A percentile compares a stretch with the other conserved stretches of the same genome.
These are phyloP conservation scores for Dothidotthia symphoricarpi DNA, from an alignment of 2,329 filamentous ascomycete genomes.

Conservation along the genomic window DNA sequence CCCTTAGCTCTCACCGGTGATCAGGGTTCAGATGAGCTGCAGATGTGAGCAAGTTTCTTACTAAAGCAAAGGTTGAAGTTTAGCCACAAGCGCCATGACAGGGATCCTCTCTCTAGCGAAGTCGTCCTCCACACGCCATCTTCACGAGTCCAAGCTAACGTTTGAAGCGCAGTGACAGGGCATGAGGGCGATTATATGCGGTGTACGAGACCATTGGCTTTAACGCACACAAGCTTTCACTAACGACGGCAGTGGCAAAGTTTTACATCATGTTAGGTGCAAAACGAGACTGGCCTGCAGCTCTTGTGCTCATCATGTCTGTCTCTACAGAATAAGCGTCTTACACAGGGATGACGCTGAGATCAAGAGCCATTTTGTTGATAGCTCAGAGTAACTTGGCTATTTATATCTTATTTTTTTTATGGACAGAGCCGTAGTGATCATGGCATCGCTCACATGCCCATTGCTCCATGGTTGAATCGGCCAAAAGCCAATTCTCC, in stretches of 20 bases:
- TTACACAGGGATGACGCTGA: background rate
- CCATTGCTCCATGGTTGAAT: slow-evolving; percentile 48
- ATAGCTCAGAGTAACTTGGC: too few species aligned
- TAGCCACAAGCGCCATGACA: slow-evolving; percentile 19
- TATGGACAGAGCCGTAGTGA: background rate
- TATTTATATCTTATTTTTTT: too few species aligned
- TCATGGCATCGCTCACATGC: slow-evolving; percentile 19
- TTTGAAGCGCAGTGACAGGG: too few species aligned
- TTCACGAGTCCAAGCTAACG: too few species aligned
- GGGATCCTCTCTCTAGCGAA: slow-evolving; percentile 17
- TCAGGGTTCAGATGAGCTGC: slow-evolving; percentile 14
- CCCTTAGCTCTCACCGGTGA: slow-evolving; percentile 11
- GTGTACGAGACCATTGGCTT: too few species aligned
- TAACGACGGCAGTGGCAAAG: background rate
- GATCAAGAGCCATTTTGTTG: too few species aligned
- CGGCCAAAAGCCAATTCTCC: slow-evolving; percentile 80
- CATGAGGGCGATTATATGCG: too few species aligned
- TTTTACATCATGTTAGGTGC: background rate
- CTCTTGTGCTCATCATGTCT: too few species aligned
- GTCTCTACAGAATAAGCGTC: background rate
- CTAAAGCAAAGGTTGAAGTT: slow-evolving; percentile 17
- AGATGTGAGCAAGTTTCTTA: slow-evolving; percentile 36
- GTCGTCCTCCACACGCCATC: background rate
- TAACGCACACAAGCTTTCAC: too few species aligned
- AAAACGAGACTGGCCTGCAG: background rate